Base-by-base conservation (phyloP, 108 stramenopile species). In the Stephanodiscus triporus region DNA sequence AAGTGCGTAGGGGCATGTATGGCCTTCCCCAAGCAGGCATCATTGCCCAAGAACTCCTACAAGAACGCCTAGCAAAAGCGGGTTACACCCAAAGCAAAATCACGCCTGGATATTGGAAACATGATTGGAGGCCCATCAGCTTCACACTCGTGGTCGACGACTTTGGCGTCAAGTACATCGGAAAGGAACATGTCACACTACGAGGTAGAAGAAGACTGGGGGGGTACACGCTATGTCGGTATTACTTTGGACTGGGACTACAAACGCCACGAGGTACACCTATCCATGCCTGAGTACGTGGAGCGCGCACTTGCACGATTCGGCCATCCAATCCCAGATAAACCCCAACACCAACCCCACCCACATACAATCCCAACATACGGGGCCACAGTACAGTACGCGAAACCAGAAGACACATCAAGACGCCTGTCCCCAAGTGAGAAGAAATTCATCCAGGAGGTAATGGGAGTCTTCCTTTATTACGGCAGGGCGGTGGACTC, bases 141-240 rank as follows among this genome's bases (percentile, higher is more conserved):
- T 85, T 83, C 48, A 58, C 75, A 6, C 75, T 86, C 6, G 82
- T 79, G 0, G 85, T 86, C 9, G 82, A 86, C 45, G 82, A 86
- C 58, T 86, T 83, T 55, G 82, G 75, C 50, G 49, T 86, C 5
- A 34, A 34, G 5, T 34, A 34, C 32, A 34, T 34, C 5, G 5
- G 5, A 2, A 37, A 73, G 19, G 51, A 20, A 10, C 62, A 81
- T 70, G 80, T 55, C 2, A n/a, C 38, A 78, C 14, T 82, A 77
- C 40, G 64, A 83, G 23, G 22, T 79, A 13, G 29, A 63, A 7
- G 16, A 53, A 26, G 16, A 43, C 8, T 87, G n/a, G n/a, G 81
- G 51, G 43, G 43, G 76, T 4, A 27, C 34, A 8, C 50, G 42
- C 6, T 83, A 77, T 67, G 48, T 47, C 10, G 85, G 85, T 4